Base-by-base conservation (phyloP, 2,329 filamentous ascomycete genomes). In the Daldinia sp. region DNA sequence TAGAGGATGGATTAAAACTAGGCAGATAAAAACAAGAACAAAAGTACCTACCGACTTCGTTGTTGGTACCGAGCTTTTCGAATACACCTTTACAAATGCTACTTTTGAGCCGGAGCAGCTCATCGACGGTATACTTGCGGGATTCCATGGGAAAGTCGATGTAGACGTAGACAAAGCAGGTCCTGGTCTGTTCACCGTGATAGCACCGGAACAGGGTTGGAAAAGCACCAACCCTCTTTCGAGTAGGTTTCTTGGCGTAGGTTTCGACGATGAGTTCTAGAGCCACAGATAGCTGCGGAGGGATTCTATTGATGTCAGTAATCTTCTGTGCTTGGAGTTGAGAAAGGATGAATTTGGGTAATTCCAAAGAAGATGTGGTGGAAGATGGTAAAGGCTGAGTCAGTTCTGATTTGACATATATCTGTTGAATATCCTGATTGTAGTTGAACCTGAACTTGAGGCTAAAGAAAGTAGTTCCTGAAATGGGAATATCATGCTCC, bases 51-150 rank as follows among this genome's bases (percentile, higher is more conserved):
- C 82, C 75, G 52, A 83, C 70, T 23, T 80, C 80, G 3, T 71
- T 61, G 57, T 82, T 77, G 11, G 66, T 23, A 32, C 70, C 67
- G 30, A 74, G 63, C 23, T 58, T 71, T 9, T 63, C 54, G 4
- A 71, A 25, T 13, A 68, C 27, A 3, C 25, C n/a, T 8, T 56
- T 39, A 11, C 61, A 54, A 8, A 65, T 41, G 1, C 58, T 45
- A 19, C 48, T 72, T 32, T 76, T 75, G 35, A 84, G 73, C 58
- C 72, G 75, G 43, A 84, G 72, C n/a, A 85, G 75, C 71, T 85
- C 80, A 32, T 73, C 70, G 51, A 79, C 71, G 7, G 76, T 78
- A 67, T 85, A 85, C 9, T 70, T 77, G 41, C 75, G 76, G 10
- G 76, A 74, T 55, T 74, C 73, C 82, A 85, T 84, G 55, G 72